A percentile compares a stretch with the other conserved stretches of the same genome.
phyloP scores from a whole-genome alignment of 2,329 filamentous ascomycete genomes.

The Coleophoma cylindrospora region DNA sequence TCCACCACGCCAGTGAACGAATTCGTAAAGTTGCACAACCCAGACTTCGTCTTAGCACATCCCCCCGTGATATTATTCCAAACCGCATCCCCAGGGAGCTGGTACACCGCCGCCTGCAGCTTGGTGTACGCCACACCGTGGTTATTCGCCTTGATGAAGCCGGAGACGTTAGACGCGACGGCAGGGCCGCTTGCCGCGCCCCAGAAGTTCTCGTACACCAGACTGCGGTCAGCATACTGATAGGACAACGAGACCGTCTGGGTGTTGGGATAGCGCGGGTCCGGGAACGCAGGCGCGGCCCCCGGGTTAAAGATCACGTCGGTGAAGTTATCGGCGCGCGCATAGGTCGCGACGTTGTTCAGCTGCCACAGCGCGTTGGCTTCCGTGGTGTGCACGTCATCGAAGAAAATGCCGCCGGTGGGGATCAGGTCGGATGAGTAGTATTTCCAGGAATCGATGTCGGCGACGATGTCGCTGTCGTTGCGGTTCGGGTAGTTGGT shows the following conservation, averaged over 20 bases:
- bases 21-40: not conserved
- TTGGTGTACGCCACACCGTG: not conserved
- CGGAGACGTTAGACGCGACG: not conserved
- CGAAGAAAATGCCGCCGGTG: constrained; percentile 1
- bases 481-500: not conserved
- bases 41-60: not conserved
- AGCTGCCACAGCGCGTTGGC: not conserved
- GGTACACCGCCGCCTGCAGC: not conserved
- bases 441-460: constrained; percentile 1
- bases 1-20: not conserved
- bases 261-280: not conserved
- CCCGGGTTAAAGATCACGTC: constrained; percentile 1
- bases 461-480: not conserved
- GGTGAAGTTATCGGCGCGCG: constrained; percentile 1
- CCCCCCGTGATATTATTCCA: not conserved
- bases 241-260: not conserved
- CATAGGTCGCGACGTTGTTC: not conserved
- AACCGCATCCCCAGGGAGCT: not conserved
- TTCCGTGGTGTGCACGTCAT: not conserved
- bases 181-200: not conserved
- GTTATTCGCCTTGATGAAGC: not conserved
- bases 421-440: not conserved
- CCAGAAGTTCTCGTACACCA: constrained; percentile 1
- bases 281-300: not conserved
- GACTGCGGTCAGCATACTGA: not conserved